phyloP scores from a whole-genome alignment of 208 protist species.

The Acanthamoeba pearcei region DNA sequence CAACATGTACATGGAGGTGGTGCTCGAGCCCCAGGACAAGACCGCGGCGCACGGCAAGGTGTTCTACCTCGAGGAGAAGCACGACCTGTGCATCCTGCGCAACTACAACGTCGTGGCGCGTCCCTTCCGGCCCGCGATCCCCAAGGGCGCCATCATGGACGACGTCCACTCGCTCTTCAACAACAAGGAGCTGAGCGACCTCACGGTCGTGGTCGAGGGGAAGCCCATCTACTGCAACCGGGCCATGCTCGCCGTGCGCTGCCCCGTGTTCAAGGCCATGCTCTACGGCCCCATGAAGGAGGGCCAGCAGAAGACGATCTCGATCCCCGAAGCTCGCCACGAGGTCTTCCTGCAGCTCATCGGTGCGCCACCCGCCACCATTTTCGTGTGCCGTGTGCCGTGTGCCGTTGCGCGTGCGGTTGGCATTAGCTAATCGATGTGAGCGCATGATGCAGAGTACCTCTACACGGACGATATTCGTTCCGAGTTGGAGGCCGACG shows the following conservation, averaged over 20 bases:
- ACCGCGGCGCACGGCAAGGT: background rate
- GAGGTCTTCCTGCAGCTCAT: conserved; percentile 18
- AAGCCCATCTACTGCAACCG: conserved; percentile 60
- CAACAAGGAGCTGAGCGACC: conserved; percentile 54
- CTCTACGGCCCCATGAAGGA: conserved; percentile 44
- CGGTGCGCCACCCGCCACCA: background rate
- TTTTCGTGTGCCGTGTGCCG: background rate
- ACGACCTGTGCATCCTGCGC: conserved; percentile 41
- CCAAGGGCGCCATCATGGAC: conserved; percentile 17
- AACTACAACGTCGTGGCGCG: conserved; percentile 7
- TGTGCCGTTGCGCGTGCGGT: too few species aligned
- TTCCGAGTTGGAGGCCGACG: conserved; percentile 8
- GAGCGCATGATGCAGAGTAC: background rate
- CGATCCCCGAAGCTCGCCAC: conserved; percentile 13
- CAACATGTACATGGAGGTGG: conserved; percentile 28
- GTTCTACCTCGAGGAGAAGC: conserved; percentile 53
- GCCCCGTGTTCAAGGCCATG: conserved; percentile 47
- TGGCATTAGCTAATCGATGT: too few species aligned
- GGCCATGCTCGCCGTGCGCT: conserved; percentile 13
- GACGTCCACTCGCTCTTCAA: conserved; percentile 10
- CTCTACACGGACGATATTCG: conserved; percentile 34
- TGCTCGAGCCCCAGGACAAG: conserved; percentile 33
- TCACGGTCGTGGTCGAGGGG: background rate
- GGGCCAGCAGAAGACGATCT: background rate
- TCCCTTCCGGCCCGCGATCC: conserved; percentile 4